Base-by-base conservation (phyloP, 805 yeast species). In the Candida pini region DNA sequence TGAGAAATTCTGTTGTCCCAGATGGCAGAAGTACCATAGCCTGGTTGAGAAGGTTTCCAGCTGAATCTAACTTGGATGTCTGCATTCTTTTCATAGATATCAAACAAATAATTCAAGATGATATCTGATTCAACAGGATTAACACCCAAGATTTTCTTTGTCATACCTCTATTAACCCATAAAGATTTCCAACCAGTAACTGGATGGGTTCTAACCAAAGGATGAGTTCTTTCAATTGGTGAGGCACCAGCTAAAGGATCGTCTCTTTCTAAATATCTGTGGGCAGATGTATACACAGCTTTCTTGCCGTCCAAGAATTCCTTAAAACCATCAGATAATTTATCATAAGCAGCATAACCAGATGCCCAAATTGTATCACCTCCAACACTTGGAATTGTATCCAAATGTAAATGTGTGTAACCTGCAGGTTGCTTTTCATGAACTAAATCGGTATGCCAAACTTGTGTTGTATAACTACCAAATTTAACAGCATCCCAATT, bases 291-390 rank as follows among this genome's bases (percentile, higher is more conserved):
- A 30, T 60, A 5, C 84, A 85, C 57, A 79, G 89, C 87, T 46
- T 71, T 73, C 48, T 81, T 66, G 0, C 79, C 78, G 15, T 64
- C 62, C 31, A 81, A 58, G 40, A 77, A 64, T 45, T 69, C 60
- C 51, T 74, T 69, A 61, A 81, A 74, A 21, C 62, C 68, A n/a
- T 81, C 78, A 3, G 85, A 79, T 34, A 81, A 63, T 43, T 86
- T 60, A 41, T 76, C 69, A 56, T 76, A 81, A 12, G 83, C 84
- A 50, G 78, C 84, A 22, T 64, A 67, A 18, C 77, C 66, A 51
- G 78, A 81, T 10, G 83, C 75, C 51, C 78, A 81, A 22, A 79
- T 53, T 14, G 89, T 81, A 53, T 81, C 89, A 39, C 89, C 88
- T 32, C 88, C 78, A 18, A 62, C 55, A 24, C 31, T 26, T 6